phyloP scores from a whole-genome alignment of 1,139 yeast genomes.

The Taphrina communis region DNA sequence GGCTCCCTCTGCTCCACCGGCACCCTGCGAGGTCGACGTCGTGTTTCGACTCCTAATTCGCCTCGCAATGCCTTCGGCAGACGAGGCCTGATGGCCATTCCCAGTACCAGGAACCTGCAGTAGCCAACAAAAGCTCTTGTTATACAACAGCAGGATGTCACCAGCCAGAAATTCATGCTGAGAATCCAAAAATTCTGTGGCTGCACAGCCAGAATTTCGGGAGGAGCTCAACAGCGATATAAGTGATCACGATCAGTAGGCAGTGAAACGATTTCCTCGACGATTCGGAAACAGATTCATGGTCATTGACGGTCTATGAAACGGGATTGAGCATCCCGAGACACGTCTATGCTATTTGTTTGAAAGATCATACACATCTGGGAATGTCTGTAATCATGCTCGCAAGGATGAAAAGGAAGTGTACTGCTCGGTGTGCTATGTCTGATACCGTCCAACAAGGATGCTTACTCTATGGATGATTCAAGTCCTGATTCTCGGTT shows the following conservation, averaged over 20 bases:
- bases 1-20: slow-evolving; percentile 8
- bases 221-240: slow-evolving; percentile 2
- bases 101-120: not conserved
- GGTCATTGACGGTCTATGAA: not conserved
- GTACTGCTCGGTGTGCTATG: not conserved
- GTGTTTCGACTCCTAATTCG: slow-evolving; percentile 29
- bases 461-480: not conserved
- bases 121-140: not conserved
- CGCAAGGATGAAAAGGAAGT: no score
- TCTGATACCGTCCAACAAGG: no score
- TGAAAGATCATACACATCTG: not conserved
- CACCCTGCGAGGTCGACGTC: not conserved
- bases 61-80: slow-evolving; percentile 26
- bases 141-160: no score
- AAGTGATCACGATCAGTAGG: slow-evolving; percentile 12
- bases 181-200: not conserved
- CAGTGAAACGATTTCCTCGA: not conserved
- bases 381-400: no score
- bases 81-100: slow-evolving; percentile 20
- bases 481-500: not conserved
- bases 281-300: not conserved
- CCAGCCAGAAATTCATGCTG: no score
- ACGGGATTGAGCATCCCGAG: not conserved
- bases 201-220: not conserved
- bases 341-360: not conserved